Evolutionary conservation across 768 basidiomycete species (phyloP).

Genomic region (Kondoa malvinella): DNA sequence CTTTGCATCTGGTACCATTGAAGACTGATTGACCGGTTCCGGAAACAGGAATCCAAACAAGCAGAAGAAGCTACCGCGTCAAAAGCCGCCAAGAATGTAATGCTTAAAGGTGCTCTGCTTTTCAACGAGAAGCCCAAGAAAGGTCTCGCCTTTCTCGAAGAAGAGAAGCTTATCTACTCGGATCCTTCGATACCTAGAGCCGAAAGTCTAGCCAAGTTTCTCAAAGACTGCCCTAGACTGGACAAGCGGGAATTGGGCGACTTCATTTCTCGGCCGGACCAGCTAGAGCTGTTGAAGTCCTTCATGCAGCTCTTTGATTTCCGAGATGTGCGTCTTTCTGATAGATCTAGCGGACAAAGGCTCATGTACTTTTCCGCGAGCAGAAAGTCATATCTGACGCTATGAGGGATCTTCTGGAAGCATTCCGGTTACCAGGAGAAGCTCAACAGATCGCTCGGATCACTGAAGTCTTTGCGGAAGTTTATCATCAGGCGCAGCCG

Average conservation of each 20-base stretch:
- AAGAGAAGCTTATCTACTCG: conserved; percentile 60
- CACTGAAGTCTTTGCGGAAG: conserved; percentile 81
- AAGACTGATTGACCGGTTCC: not conserved
- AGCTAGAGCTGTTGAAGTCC: conserved; percentile 62
- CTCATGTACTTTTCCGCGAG: not conserved
- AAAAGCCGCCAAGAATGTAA: conserved; percentile 73
- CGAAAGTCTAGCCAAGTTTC: conserved; percentile 61
- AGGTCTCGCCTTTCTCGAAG: conserved; percentile 77
- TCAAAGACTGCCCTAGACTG: conserved; percentile 64
- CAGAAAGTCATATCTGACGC: conserved; percentile 92
- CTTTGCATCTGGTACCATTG: no score
- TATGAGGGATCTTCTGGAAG: conserved; percentile 81
- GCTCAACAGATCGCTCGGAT: conserved; percentile 83
- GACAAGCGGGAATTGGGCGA: conserved; percentile 91
- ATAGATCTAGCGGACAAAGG: not conserved
- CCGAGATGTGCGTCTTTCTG: conserved; percentile 45
- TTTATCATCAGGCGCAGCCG: conserved; percentile 70
- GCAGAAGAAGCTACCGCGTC: conserved; percentile 29
- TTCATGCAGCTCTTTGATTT: conserved; percentile 84
- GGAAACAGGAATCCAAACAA: conserved; percentile 36
- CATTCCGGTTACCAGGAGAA: conserved; percentile 88
- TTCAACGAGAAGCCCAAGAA: conserved; percentile 89
- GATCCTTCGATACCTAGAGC: conserved; percentile 37
- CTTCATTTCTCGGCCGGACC: conserved; percentile 75
- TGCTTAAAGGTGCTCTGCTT: conserved; percentile 60